Evolutionary conservation across 73 alveolate species (phyloP).

Genomic region (Paramecium pentaurelia): DNA sequence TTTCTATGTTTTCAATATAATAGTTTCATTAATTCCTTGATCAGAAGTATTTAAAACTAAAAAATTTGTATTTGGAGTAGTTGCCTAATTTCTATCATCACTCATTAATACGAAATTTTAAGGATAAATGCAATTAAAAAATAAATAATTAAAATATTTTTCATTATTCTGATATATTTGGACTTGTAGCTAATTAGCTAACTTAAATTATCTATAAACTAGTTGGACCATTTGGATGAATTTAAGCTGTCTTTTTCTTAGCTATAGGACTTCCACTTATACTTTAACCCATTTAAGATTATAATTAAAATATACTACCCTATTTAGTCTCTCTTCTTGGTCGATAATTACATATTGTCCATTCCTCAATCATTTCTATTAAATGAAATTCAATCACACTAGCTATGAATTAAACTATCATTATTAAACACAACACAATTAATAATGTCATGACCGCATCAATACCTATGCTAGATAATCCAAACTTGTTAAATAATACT

Average conservation of each 20-base stretch:
- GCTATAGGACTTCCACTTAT: not conserved
- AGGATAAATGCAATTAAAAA: not conserved
- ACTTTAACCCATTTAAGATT: not conserved
- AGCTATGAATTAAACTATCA: not conserved
- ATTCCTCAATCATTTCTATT: slow-evolving; percentile 13
- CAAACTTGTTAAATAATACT: not conserved
- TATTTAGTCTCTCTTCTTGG: not conserved
- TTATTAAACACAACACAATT: not conserved
- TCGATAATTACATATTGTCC: not conserved
- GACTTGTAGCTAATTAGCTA: not conserved
- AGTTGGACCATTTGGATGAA: not conserved
- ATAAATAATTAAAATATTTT: not conserved
- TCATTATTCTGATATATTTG: not conserved
- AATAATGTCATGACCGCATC: not conserved
- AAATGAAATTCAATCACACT: not conserved
- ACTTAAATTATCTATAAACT: not conserved
- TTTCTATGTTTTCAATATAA: not conserved
- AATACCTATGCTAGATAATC: not conserved
- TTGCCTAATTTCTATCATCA: not conserved
- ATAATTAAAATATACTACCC: not conserved
- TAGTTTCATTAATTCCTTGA: not conserved
- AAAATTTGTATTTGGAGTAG: not conserved
- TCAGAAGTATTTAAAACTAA: not conserved
- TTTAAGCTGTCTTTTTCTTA: not conserved
- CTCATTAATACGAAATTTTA: not conserved